These are phyloP conservation scores for Malbranchea zuffiana DNA, from an alignment of 2,329 filamentous ascomycete species.

Conservation along the genomic window DNA sequence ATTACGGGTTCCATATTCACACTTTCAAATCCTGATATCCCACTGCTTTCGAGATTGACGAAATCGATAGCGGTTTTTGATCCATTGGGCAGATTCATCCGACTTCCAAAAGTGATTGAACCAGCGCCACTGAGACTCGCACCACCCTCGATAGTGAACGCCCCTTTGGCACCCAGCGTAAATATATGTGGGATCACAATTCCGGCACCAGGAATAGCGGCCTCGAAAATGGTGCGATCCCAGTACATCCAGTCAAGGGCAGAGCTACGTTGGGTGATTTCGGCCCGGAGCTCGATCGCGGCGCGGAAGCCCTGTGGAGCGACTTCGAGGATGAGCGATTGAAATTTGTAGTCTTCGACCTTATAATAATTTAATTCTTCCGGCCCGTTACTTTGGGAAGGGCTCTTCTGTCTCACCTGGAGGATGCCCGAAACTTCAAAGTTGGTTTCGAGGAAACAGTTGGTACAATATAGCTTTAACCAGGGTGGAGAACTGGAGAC, in stretches of 20 bases:
- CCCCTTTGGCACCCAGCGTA: conserved; percentile 17
- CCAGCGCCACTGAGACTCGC: conserved; percentile 14
- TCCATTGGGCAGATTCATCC: conserved; percentile 16
- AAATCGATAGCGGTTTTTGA: conserved; percentile 17
- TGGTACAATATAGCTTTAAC: conserved; percentile 17
- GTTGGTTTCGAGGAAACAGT: conserved; percentile 19
- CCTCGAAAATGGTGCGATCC: conserved; percentile 11
- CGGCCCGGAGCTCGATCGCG: conserved; percentile 13
- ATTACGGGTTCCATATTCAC: conserved; percentile 18
- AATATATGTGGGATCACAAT: conserved; percentile 18
- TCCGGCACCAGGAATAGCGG: conserved; percentile 18
- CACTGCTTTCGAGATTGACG: conserved; percentile 14
- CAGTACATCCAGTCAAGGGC: conserved; percentile 5
- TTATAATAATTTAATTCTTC: not conserved
- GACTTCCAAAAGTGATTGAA: conserved; percentile 18
- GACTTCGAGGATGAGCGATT: conserved; percentile 13
- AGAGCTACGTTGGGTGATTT: conserved; percentile 7
- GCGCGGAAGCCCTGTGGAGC: conserved; percentile 16
- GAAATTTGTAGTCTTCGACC: conserved; percentile 13
- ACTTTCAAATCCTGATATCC: conserved; percentile 18
- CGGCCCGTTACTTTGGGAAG: not conserved
- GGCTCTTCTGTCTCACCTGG: conserved; percentile 10
- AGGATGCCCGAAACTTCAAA: conserved; percentile 17
- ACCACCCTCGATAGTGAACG: conserved; percentile 17
- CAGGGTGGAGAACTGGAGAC: conserved; percentile 8